These are phyloP conservation scores for Quercus gilva DNA, from an alignment of 306 rosid genomes.

Conservation along the genomic window DNA sequence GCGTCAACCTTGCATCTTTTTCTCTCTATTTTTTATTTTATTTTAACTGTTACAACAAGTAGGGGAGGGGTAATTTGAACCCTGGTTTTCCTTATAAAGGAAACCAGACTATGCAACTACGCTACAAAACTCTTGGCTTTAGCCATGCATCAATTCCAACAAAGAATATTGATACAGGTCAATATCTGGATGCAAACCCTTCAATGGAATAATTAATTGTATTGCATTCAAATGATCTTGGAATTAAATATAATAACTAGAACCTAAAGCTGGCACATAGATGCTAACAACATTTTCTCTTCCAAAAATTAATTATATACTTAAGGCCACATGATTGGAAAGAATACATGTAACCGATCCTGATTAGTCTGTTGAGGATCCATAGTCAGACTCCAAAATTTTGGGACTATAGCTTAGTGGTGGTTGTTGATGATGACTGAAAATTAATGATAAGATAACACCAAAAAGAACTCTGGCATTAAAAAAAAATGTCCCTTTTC, in stretches of 20 bases:
- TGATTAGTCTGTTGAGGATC: no score
- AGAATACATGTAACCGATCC: neutral
- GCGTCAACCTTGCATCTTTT: neutral
- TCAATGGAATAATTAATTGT: neutral
- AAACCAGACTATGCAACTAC: no score
- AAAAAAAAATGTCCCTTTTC: neutral
- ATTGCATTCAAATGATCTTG: neutral
- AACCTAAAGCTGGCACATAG: neutral
- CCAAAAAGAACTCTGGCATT: neutral
- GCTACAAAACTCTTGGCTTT: no score
- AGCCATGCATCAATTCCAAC: neutral
- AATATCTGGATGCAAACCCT: neutral
- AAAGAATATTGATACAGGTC: neutral
- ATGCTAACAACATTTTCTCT: neutral
- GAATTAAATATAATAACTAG: neutral
- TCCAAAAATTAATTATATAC: neutral
- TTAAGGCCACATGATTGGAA: neutral
- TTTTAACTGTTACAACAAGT: no score
- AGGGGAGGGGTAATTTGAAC: no score
- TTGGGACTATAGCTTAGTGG: no score
- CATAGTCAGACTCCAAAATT: no score
- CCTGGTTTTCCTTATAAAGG: no score
- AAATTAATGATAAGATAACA: neutral
- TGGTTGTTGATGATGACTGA: neutral
- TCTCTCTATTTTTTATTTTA: no score